Percentiles rank a stretch among this genome's conserved stretches.
Evolutionary conservation across 2,329 filamentous ascomycete genomes (phyloP).

Genomic region (Anthostomella pinea): DNA sequence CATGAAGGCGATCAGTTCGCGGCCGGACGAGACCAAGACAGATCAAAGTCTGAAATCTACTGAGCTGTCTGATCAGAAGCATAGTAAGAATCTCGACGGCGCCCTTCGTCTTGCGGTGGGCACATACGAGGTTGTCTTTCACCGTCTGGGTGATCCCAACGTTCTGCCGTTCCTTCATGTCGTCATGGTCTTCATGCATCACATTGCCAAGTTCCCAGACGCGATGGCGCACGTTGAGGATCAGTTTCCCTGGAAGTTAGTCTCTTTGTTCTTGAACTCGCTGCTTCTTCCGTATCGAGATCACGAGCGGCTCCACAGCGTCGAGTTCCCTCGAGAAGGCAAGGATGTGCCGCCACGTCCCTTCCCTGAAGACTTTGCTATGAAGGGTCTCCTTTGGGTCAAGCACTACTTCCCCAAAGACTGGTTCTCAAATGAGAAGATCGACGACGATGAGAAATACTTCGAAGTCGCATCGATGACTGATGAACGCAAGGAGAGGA

Average conservation of each 20-base stretch:
- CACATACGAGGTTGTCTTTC: slow-evolving; percentile 40
- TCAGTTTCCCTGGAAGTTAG: slow-evolving; percentile 51
- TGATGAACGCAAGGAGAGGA: slow-evolving; percentile 54
- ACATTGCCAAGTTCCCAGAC: slow-evolving; percentile 39
- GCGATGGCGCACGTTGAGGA: slow-evolving; percentile 44
- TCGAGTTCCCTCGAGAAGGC: slow-evolving; percentile 46
- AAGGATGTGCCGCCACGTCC: slow-evolving; percentile 47
- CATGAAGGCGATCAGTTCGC: slow-evolving; percentile 37
- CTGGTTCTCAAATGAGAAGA: slow-evolving; percentile 57
- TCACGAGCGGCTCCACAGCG: slow-evolving; percentile 37
- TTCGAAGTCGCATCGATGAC: slow-evolving; percentile 61
- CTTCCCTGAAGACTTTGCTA: slow-evolving; percentile 66
- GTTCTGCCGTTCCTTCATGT: slow-evolving; percentile 62
- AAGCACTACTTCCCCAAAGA: slow-evolving; percentile 55
- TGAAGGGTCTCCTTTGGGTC: slow-evolving; percentile 61
- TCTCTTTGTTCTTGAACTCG: slow-evolving; percentile 41
- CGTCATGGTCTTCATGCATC: slow-evolving; percentile 56
- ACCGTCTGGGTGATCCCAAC: slow-evolving; percentile 54
- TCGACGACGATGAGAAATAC: slow-evolving; percentile 66
- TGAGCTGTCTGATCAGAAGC: slow-evolving; percentile 9
- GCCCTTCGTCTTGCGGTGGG: slow-evolving; percentile 24
- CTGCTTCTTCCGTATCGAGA: slow-evolving; percentile 30
- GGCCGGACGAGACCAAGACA: slow-evolving; percentile 27
- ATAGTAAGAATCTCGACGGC: slow-evolving; percentile 18
- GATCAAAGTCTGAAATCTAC: slow-evolving; percentile 22